A percentile compares a stretch with the other conserved stretches of the same genome.
These are phyloP conservation scores for Neoscytalidium dimidiatum DNA, from an alignment of 2,329 filamentous ascomycete species.

Conservation along the genomic window DNA sequence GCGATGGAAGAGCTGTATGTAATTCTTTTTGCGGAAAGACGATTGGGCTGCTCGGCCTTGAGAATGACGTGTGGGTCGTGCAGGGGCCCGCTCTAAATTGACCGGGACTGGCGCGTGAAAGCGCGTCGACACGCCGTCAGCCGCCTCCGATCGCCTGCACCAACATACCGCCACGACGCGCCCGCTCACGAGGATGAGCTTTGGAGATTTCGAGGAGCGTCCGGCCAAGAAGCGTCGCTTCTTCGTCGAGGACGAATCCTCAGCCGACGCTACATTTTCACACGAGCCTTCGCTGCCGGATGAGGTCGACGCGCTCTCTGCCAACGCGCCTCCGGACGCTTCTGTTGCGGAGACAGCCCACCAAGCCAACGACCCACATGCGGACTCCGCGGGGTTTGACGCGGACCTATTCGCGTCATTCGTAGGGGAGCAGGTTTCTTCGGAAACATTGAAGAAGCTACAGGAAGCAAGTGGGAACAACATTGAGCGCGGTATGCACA, in stretches of 20 bases:
- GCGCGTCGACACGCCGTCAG: conserved; percentile 14
- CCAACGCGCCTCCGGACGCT: conserved; percentile 23
- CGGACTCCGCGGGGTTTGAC: conserved; percentile 50
- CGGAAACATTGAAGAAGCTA: conserved; percentile 49
- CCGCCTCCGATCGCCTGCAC: conserved; percentile 18
- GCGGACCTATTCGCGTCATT: conserved; percentile 57
- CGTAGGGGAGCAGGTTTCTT: conserved; percentile 54
- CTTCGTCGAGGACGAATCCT: conserved; percentile 54
- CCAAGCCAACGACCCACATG: conserved; percentile 22
- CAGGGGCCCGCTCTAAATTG: conserved; percentile 26
- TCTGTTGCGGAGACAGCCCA: conserved; percentile 1
- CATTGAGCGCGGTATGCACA: conserved; percentile 51
- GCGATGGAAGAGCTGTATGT: conserved; percentile 2
- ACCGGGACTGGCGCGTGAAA: conserved; percentile 2
- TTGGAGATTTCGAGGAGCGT: conserved; percentile 50
- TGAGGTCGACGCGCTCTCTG: conserved; percentile 33
- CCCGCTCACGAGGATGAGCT: conserved; percentile 34
- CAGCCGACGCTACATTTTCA: conserved; percentile 8
- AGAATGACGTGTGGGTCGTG: conserved; percentile 16
- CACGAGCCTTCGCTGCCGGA: conserved; percentile 35
- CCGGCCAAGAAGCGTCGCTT: conserved; percentile 65
- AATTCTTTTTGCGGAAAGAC: conserved; percentile 12
- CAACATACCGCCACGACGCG: neutral
- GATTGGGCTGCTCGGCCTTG: conserved; percentile 10
- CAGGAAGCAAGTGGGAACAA: conserved; percentile 53